phyloP scores from a whole-genome alignment of 2,329 filamentous ascomycete genomes.

The Paracamarosporium sp. region DNA sequence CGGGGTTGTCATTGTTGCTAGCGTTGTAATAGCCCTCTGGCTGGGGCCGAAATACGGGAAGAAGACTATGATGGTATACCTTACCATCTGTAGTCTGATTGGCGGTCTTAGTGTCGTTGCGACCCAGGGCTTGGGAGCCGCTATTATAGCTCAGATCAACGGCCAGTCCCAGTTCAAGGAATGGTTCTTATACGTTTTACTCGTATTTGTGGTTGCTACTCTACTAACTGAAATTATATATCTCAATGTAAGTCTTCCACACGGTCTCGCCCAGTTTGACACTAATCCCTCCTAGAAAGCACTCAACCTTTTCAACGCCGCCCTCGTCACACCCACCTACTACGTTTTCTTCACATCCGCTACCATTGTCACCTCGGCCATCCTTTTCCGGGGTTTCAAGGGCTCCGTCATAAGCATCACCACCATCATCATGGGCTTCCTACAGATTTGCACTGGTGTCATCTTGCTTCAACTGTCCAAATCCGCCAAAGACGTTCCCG shows the following conservation, averaged over 20 bases:
- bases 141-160: constrained; percentile 83
- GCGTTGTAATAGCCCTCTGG: constrained; percentile 76
- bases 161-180: constrained; percentile 90
- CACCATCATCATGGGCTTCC: constrained; percentile 90
- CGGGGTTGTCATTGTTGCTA: constrained; percentile 80
- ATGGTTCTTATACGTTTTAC: constrained; percentile 92
- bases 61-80: constrained; percentile 96
- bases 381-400: constrained; percentile 93
- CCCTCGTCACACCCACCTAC: constrained; percentile 95
- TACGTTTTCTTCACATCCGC: constrained; percentile 98
- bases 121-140: constrained; percentile 89
- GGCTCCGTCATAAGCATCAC: constrained; percentile 80
- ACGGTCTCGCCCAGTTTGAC: constrained; percentile 1
- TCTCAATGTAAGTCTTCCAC: constrained; percentile 76
- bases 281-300: constrained; percentile 79
- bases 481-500: constrained; percentile 95
- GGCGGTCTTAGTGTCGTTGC: constrained; percentile 94
- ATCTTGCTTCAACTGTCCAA: constrained; percentile 95
- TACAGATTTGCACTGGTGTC: constrained; percentile 92
- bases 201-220: constrained; percentile 90
- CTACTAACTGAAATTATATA: constrained; percentile 93
- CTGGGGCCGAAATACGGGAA: constrained; percentile 88
- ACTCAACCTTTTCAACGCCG: constrained; percentile 94
- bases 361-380: constrained; percentile 91
- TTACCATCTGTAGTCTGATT: constrained; percentile 94